Evolutionary conservation across 345 rosid genomes (phyloP).

Genomic region (Sonneratia alba): DNA sequence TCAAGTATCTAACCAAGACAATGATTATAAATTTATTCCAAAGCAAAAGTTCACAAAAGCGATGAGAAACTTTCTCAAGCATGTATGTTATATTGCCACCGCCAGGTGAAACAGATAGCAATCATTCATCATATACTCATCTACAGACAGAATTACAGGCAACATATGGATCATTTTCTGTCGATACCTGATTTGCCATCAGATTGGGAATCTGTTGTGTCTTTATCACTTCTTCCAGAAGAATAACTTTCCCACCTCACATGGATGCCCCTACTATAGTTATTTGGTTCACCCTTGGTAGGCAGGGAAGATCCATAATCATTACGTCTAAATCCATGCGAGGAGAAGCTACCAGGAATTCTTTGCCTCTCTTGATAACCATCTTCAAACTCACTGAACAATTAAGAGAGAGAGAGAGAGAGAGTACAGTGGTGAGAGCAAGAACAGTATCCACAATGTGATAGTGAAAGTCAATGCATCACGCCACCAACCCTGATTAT

Average conservation of each 20-base stretch:
- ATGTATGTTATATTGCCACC: not conserved
- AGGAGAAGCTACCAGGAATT: slow-evolving; percentile 40
- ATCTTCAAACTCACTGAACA: slow-evolving; percentile 53
- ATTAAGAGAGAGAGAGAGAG: not conserved
- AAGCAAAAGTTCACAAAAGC: not conserved
- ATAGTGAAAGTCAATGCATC: not conserved
- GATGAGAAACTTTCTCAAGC: not conserved
- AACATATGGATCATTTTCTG: not conserved
- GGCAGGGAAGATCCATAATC: slow-evolving; percentile 93
- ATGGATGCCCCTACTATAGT: slow-evolving; percentile 40
- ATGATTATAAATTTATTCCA: not conserved
- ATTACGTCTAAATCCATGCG: slow-evolving; percentile 49
- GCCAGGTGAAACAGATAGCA: not conserved
- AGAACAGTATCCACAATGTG: not conserved
- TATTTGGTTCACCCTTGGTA: slow-evolving; percentile 58
- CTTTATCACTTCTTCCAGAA: slow-evolving; percentile 68
- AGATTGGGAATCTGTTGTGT: slow-evolving; percentile 55
- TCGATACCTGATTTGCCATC: slow-evolving; percentile 64
- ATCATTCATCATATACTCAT: not conserved
- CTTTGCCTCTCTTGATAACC: slow-evolving; percentile 50
- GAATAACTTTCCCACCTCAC: slow-evolving; percentile 91
- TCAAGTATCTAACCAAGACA: not conserved
- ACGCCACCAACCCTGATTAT: not conserved
- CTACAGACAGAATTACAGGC: not conserved
- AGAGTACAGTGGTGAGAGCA: not conserved